Conservation (phyloP, 2,329 filamentous ascomycete species). For the Niveomyces coronatus region DNA sequence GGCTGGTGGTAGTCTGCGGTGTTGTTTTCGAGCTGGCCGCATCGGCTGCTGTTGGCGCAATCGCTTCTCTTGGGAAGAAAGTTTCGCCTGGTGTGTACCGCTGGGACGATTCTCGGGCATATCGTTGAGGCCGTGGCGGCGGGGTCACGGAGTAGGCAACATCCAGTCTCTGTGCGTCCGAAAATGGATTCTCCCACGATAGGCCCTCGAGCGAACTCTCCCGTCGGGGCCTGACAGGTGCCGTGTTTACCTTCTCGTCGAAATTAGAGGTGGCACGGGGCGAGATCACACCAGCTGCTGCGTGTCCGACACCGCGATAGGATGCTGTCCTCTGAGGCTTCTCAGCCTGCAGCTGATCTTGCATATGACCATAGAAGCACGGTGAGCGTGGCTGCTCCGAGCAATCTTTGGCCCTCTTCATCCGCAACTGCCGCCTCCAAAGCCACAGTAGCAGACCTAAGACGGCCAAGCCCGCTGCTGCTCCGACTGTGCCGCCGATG, state of each 20-base stretch:
- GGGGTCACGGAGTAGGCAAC: slow-evolving; percentile 10
- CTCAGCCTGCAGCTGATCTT: too few relatives aligned
- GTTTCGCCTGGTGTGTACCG: slow-evolving; percentile 13
- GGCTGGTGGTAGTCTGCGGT: too few relatives aligned
- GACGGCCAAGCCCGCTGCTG: slow-evolving; percentile 30
- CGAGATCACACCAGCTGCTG: too few relatives aligned
- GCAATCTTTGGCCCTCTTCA: slow-evolving; percentile 31
- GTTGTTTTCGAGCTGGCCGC: too few relatives aligned
- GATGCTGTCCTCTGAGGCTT: neutral
- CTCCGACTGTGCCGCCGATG: slow-evolving; percentile 41
- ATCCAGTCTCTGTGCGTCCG: slow-evolving; percentile 34
- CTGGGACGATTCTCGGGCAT: slow-evolving; percentile 23
- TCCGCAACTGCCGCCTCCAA: slow-evolving; percentile 30
- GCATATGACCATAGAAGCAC: neutral
- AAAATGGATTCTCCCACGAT: slow-evolving; percentile 36
- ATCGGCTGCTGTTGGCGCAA: too few relatives aligned
- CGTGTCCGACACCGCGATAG: neutral
- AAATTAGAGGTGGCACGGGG: too few relatives aligned
- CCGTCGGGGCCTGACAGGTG: neutral
- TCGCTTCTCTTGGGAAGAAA: too few relatives aligned
- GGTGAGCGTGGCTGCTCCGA: slow-evolving; percentile 24
- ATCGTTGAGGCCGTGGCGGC: neutral
- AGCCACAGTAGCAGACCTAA: slow-evolving; percentile 41
- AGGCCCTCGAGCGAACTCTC: neutral
- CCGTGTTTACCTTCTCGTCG: neutral